Evolutionary conservation across 192 early-diverging fungal species (phyloP).

Genomic region (Thamnidium elegans): DNA sequence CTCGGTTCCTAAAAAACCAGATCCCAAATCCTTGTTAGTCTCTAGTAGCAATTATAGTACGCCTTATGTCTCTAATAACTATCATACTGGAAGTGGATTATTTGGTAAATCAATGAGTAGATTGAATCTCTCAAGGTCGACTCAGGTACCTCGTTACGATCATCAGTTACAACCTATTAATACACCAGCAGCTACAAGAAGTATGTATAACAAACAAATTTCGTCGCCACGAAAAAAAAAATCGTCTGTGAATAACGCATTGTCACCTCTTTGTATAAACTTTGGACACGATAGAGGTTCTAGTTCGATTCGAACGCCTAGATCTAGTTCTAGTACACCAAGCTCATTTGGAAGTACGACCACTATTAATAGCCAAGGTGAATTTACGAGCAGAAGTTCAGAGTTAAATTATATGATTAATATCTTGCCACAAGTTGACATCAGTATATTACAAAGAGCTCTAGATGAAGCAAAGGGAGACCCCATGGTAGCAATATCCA

Average conservation of each 20-base stretch:
- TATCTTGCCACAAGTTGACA: constrained; percentile 22
- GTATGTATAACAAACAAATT: background rate
- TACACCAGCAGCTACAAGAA: too few species aligned
- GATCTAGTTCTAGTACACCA: too few species aligned
- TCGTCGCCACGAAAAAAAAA: background rate
- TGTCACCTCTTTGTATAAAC: too few species aligned
- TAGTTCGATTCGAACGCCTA: too few species aligned
- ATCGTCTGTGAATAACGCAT: too few species aligned
- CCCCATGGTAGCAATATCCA: constrained; percentile 21
- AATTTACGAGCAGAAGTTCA: too few species aligned
- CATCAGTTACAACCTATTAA: background rate
- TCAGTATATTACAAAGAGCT: constrained; percentile 2
- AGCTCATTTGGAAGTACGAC: too few species aligned
- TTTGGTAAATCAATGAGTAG: constrained; percentile 11
- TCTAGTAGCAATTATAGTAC: background rate
- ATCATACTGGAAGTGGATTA: background rate
- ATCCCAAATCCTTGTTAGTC: background rate
- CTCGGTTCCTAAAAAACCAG: background rate
- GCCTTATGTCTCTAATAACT: background rate
- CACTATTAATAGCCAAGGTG: too few species aligned
- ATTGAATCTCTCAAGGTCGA: background rate
- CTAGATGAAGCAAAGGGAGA: constrained; percentile 26
- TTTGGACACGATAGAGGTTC: too few species aligned
- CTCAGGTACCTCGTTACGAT: constrained; percentile 7
- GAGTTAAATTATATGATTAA: constrained; percentile 16